These are phyloP conservation scores for Dentipellis fragilis DNA, from an alignment of 768 basidiomycete species.

Conservation along the genomic window DNA sequence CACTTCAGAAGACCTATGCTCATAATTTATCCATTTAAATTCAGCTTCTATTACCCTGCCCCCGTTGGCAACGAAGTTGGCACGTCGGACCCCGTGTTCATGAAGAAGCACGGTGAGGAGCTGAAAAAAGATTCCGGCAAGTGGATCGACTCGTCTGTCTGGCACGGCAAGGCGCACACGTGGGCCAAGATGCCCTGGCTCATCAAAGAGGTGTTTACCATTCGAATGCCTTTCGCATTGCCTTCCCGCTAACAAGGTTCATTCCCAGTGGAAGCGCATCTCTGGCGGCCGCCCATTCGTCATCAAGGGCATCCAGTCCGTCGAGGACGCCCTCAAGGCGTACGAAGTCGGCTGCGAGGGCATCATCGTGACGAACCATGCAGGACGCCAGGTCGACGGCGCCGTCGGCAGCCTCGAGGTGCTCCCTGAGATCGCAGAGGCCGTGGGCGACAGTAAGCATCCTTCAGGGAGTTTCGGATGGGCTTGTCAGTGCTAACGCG, in stretches of 20 bases:
- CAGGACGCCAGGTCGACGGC: constrained; percentile 47
- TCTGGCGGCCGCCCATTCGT: constrained; percentile 39
- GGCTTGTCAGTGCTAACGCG: not conserved
- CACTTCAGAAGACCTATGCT: no score
- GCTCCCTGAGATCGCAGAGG: constrained; percentile 39
- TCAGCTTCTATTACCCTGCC: constrained; percentile 31
- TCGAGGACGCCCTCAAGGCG: constrained; percentile 37
- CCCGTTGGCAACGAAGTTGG: constrained; percentile 36
- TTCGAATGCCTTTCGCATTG: no score
- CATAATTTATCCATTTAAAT: no score
- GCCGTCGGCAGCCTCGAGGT: constrained; percentile 41
- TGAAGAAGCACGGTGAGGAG: constrained; percentile 34
- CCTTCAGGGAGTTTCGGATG: not conserved
- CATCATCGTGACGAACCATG: constrained; percentile 48
- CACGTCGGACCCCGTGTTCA: constrained; percentile 39
- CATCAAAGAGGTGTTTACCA: constrained; percentile 27
- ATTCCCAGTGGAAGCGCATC: constrained; percentile 40
- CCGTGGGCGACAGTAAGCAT: constrained; percentile 37
- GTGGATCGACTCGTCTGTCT: constrained; percentile 38
- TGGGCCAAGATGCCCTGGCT: constrained; percentile 45
- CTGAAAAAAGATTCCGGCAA: constrained; percentile 31
- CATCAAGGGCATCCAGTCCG: constrained; percentile 43
- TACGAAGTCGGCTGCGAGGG: constrained; percentile 38
- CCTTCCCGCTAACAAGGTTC: no score
- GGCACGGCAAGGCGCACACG: constrained; percentile 42